Conservation (phyloP, 2,329 filamentous ascomycete genomes). For the Ophiostoma sp. region DNA sequence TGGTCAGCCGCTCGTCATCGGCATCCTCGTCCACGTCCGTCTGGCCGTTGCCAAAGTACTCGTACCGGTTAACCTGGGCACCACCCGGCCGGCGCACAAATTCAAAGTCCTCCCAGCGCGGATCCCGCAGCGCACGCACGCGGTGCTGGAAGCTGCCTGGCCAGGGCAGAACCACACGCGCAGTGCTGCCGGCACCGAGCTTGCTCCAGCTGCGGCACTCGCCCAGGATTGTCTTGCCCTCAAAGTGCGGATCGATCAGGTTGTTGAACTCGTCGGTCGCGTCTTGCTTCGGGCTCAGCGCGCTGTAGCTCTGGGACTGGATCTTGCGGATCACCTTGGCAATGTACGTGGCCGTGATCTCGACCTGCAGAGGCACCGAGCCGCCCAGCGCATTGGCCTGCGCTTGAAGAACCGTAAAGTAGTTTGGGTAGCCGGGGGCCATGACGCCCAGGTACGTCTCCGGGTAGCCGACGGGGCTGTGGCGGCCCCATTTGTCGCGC, state of each 20-base stretch:
- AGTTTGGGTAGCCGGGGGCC: slow-evolving; percentile 6
- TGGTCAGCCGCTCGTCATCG: slow-evolving; percentile 17
- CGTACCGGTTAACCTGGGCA: slow-evolving; percentile 20
- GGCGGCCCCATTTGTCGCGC: slow-evolving; percentile 23
- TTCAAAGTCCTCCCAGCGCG: slow-evolving; percentile 26
- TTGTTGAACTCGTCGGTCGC: slow-evolving; percentile 27
- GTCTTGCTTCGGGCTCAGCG: slow-evolving; percentile 22
- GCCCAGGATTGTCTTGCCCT: slow-evolving; percentile 19
- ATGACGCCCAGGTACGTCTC: slow-evolving; percentile 6
- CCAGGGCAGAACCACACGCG: slow-evolving; percentile 24
- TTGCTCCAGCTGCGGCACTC: slow-evolving; percentile 26
- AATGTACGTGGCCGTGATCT: slow-evolving; percentile 25
- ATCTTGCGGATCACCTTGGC: slow-evolving; percentile 27
- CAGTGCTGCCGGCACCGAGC: slow-evolving; percentile 15
- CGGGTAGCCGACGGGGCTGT: slow-evolving; percentile 21
- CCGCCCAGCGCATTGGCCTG: slow-evolving; percentile 25
- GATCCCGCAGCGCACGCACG: slow-evolving; percentile 16
- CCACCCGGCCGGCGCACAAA: slow-evolving; percentile 20
- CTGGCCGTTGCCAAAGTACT: slow-evolving; percentile 25
- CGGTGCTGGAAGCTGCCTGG: slow-evolving; percentile 25
- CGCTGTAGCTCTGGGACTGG: slow-evolving; percentile 25
- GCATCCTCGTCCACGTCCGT: slow-evolving; percentile 16
- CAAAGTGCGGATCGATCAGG: slow-evolving; percentile 21
- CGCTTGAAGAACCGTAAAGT: slow-evolving; percentile 20
- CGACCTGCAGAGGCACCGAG: slow-evolving; percentile 26